These are phyloP conservation scores for Micromonas pusilla DNA, from an alignment of 139 green algal species.

Conservation along the genomic window DNA sequence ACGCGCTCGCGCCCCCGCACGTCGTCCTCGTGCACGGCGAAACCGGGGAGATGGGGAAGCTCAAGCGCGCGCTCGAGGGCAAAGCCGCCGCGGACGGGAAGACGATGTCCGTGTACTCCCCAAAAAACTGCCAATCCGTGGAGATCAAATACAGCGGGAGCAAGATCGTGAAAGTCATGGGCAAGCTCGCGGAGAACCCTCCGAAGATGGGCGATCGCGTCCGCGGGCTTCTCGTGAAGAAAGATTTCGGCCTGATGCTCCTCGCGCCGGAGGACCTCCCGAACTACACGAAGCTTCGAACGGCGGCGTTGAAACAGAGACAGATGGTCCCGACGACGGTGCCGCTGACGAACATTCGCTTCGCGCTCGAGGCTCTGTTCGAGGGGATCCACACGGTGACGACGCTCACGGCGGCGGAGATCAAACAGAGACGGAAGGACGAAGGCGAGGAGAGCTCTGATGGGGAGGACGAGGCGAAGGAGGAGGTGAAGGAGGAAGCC, in stretches of 20 bases:
- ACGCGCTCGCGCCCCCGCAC: slow-evolving; percentile 68
- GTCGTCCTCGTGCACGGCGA: slow-evolving; percentile 96
- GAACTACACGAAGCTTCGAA: slow-evolving; percentile 71
- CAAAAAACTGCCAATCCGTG: slow-evolving; percentile 54
- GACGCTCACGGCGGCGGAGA: neutral
- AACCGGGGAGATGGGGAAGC: slow-evolving; percentile 69
- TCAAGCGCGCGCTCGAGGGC: slow-evolving; percentile 66
- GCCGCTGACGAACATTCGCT: slow-evolving; percentile 30
- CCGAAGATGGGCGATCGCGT: slow-evolving; percentile 41
- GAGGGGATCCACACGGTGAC: slow-evolving; percentile 17
- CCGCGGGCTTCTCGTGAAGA: slow-evolving; percentile 58
- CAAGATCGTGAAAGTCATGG: slow-evolving; percentile 42
- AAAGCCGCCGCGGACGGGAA: slow-evolving; percentile 46
- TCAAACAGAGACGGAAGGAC: too few species aligned
- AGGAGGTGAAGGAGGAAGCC: neutral
- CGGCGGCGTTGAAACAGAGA: slow-evolving; percentile 60
- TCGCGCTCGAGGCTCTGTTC: slow-evolving; percentile 17
- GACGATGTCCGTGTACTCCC: slow-evolving; percentile 54
- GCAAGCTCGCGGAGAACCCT: slow-evolving; percentile 37
- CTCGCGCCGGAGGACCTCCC: slow-evolving; percentile 78
- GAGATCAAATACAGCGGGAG: slow-evolving; percentile 40
- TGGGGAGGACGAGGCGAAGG: neutral
- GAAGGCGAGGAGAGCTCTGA: too few species aligned
- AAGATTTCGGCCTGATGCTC: slow-evolving; percentile 49
- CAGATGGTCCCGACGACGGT: slow-evolving; percentile 57